Percentiles rank a stretch among this genome's conserved stretches.
phyloP scores from a whole-genome alignment of 371 early-diverging fungal species.

The Rhizopus delemar region DNA sequence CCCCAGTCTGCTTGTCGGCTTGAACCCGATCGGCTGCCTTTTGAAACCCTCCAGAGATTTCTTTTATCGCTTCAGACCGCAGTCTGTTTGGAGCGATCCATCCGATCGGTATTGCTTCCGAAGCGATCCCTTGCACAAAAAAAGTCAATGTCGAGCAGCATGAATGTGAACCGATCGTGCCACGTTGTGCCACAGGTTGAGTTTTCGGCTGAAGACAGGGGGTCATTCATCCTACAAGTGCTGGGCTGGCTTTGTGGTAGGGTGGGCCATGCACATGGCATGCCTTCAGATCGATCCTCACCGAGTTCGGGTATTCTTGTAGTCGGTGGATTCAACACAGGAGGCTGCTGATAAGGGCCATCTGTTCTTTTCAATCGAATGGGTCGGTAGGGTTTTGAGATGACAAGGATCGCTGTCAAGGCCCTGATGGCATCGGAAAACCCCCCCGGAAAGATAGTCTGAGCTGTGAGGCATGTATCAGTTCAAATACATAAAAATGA shows the following conservation, averaged over 20 bases:
- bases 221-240: slow-evolving; percentile 22
- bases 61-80: too few relatives aligned
- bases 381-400: slow-evolving; percentile 47
- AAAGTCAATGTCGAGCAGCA: slow-evolving; percentile 67
- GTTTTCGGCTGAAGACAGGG: slow-evolving; percentile 49
- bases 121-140: slow-evolving; percentile 40
- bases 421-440: slow-evolving; percentile 70
- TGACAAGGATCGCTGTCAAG: slow-evolving; percentile 64
- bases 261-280: too few relatives aligned
- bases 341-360: slow-evolving; percentile 53
- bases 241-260: too few relatives aligned
- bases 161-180: slow-evolving; percentile 58
- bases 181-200: slow-evolving; percentile 70
- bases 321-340: slow-evolving; percentile 45
- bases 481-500: too few relatives aligned
- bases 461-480: too few relatives aligned
- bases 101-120: too few relatives aligned
- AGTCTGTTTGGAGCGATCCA: too few relatives aligned
- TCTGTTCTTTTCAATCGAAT: slow-evolving; percentile 58
- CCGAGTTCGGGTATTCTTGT: slow-evolving; percentile 35
- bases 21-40: too few relatives aligned
- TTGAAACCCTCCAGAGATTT: too few relatives aligned
- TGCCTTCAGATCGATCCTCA: slow-evolving; percentile 48
- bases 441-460: slow-evolving; percentile 15
- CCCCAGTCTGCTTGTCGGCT: too few relatives aligned